Evolutionary conservation across 441 rosid genomes (phyloP).

Genomic region (Melastoma candidum): DNA sequence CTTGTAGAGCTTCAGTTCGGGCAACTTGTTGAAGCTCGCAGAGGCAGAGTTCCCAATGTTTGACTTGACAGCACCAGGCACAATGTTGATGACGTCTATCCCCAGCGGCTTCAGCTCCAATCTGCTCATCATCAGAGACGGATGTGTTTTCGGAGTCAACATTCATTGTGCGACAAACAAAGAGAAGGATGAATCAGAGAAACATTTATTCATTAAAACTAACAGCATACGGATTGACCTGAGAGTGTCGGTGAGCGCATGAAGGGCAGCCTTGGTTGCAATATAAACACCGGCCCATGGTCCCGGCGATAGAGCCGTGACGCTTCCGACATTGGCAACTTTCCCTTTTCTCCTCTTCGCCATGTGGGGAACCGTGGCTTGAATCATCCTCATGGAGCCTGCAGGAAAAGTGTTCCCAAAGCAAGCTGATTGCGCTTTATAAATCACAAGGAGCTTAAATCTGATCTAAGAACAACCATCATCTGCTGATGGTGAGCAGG

Average conservation of each 20-base stretch:
- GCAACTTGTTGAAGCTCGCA: slow-evolving; percentile 42
- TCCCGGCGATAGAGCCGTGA: slow-evolving; percentile 44
- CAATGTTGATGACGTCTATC: slow-evolving; percentile 62
- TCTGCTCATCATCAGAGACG: slow-evolving; percentile 22
- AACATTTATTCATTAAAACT: too few relatives aligned
- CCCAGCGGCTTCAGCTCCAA: slow-evolving; percentile 77
- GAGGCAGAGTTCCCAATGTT: slow-evolving; percentile 67
- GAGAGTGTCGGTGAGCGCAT: slow-evolving; percentile 62
- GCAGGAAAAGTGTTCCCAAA: neutral
- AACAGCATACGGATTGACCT: slow-evolving; percentile 27
- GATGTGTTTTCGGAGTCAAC: neutral
- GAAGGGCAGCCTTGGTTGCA: slow-evolving; percentile 78
- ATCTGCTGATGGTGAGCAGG: too few relatives aligned
- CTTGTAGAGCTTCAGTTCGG: slow-evolving; percentile 67
- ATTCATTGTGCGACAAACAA: neutral
- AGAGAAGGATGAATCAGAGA: neutral
- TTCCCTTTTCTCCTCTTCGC: slow-evolving; percentile 60
- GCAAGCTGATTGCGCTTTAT: too few relatives aligned
- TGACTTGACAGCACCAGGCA: slow-evolving; percentile 67
- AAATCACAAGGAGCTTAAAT: too few relatives aligned
- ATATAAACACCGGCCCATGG: slow-evolving; percentile 80
- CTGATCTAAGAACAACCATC: too few relatives aligned
- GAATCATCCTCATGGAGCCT: slow-evolving; percentile 65
- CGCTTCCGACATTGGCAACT: slow-evolving; percentile 69
- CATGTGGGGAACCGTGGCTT: slow-evolving; percentile 83